phyloP scores from a whole-genome alignment of 805 yeast species.

The Kodamaea lidongshanica region DNA sequence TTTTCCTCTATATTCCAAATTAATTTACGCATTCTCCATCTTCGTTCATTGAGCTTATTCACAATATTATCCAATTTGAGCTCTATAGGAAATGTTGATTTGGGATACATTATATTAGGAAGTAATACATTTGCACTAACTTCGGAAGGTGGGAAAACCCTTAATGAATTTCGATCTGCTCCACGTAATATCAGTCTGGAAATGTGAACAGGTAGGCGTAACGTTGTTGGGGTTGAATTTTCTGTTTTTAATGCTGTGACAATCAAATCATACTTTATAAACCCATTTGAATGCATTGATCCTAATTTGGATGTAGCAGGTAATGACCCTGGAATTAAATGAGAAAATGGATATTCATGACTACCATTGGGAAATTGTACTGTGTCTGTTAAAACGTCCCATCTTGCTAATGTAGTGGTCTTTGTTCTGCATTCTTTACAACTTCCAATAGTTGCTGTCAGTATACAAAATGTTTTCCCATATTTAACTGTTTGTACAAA shows the following conservation, averaged over 20 bases:
- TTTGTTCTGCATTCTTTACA: conserved; percentile 57
- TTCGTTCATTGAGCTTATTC: conserved; percentile 42
- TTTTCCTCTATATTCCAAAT: conserved; percentile 86
- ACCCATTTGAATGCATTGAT: conserved; percentile 37
- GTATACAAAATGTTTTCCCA: conserved; percentile 60
- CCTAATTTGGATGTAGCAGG: conserved; percentile 79
- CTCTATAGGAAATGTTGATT: conserved; percentile 78
- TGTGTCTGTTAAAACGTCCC: conserved; percentile 72
- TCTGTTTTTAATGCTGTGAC: conserved; percentile 42
- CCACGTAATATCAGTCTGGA: conserved; percentile 74
- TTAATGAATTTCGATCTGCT: conserved; percentile 75
- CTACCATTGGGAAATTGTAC: conserved; percentile 57
- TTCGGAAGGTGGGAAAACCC: conserved; percentile 95
- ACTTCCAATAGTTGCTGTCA: conserved; percentile 38
- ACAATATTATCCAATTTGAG: conserved; percentile 70
- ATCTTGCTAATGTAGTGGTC: conserved; percentile 63
- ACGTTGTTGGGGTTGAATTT: conserved; percentile 20
- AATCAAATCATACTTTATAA: conserved; percentile 68
- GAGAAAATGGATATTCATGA: conserved; percentile 90
- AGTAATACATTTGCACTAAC: conserved; percentile 80
- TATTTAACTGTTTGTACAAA: conserved; percentile 67
- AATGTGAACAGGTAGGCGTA: conserved; percentile 62
- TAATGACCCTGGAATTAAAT: conserved; percentile 77
- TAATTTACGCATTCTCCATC: conserved; percentile 92
- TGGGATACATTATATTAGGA: conserved; percentile 87